Conservation (phyloP, 768 basidiomycete species). For the Pleurotus citrinopileatus region DNA sequence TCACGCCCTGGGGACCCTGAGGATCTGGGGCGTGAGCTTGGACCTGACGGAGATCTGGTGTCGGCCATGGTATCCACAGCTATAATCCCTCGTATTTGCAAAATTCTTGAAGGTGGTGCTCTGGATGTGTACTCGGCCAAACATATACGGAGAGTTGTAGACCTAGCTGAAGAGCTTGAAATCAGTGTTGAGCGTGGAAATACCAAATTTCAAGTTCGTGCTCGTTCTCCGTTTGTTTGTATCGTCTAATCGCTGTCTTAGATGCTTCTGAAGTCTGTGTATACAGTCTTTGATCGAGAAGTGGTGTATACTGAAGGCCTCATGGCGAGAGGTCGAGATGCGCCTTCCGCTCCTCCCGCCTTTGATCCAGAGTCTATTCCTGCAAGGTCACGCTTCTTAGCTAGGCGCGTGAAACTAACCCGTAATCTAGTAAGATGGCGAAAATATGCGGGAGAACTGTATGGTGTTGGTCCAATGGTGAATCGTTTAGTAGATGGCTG, state of each 20-base stretch:
- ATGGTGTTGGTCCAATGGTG: constrained; percentile 52
- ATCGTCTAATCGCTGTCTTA: constrained; percentile 21
- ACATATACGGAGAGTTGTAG: constrained; percentile 60
- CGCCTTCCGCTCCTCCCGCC: constrained; percentile 28
- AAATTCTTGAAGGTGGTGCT: constrained; percentile 73
- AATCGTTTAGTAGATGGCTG: constrained; percentile 54
- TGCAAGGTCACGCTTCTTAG: constrained; percentile 68
- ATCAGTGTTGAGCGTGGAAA: constrained; percentile 64
- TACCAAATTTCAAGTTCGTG: constrained; percentile 60
- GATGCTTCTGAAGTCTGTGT: constrained; percentile 56
- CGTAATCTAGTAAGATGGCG: constrained; percentile 75
- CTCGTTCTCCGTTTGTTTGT: constrained; percentile 2
- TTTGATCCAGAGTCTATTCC: constrained; percentile 79
- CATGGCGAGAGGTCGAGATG: constrained; percentile 46
- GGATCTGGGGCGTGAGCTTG: constrained; percentile 51
- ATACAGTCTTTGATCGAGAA: constrained; percentile 50
- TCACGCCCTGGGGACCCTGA: constrained; percentile 49
- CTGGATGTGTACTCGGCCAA: constrained; percentile 77
- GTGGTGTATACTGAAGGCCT: constrained; percentile 48
- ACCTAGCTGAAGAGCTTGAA: constrained; percentile 80
- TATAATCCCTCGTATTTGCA: constrained; percentile 71
- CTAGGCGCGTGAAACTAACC: constrained; percentile 67
- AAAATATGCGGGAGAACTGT: constrained; percentile 62
- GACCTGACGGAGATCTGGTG: constrained; percentile 85
- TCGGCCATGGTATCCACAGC: constrained; percentile 86